Evolutionary conservation across 2,329 filamentous ascomycete genomes (phyloP).

Genomic region (Colletotrichum sp.): DNA sequence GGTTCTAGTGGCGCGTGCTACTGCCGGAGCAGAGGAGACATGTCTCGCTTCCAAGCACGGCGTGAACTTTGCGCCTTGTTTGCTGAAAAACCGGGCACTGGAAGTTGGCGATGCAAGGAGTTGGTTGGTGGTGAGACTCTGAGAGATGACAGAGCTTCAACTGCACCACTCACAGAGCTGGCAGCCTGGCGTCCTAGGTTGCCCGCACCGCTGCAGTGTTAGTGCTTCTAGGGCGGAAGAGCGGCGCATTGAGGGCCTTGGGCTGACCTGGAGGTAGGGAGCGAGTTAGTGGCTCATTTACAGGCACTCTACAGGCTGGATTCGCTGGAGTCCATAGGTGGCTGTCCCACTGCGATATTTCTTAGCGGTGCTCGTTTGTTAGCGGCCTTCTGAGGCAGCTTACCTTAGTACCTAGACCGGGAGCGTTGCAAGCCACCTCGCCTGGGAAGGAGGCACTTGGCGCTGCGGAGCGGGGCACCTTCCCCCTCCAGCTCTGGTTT

Average conservation of each 20-base stretch:
- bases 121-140: neutral
- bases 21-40: neutral
- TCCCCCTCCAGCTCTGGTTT: neutral
- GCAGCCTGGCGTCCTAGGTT: neutral
- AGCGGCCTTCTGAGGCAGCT: neutral
- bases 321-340: neutral
- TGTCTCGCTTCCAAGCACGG: neutral
- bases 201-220: neutral
- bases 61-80: neutral
- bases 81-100: neutral
- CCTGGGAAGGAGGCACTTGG: neutral
- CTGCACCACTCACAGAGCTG: neutral
- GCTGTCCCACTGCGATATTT: neutral
- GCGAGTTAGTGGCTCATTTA: neutral
- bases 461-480: neutral
- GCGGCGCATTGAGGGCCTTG: neutral
- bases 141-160: neutral
- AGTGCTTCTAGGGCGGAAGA: neutral
- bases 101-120: neutral
- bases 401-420: neutral
- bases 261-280: slow-evolving; percentile 3
- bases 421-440: neutral
- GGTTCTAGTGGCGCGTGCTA: neutral
- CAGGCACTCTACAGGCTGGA: neutral
- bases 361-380: neutral